Evolutionary conservation across 495 filamentous ascomycete genomes (phyloP), one percentile per base, ranked within the genome.

Genomic region (Melanomma pulvis-pyrius): DNA sequence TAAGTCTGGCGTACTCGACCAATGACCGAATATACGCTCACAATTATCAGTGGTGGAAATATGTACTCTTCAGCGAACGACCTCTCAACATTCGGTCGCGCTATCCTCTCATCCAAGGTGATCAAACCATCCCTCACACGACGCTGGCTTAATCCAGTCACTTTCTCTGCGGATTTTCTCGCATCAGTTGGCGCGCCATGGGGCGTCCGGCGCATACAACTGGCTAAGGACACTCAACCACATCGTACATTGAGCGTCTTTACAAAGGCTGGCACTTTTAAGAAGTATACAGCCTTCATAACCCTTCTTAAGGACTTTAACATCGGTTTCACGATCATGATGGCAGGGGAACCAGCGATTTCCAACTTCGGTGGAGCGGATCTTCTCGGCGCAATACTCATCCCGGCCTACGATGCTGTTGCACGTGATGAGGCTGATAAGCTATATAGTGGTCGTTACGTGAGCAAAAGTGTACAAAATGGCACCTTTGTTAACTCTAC

Each of bases 131-230:
- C 60, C 19, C 34, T 51, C 8, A 74, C 64, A 15, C 55, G 71
- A 1, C 54, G 61, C 24, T 74, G 70, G 73, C 67, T 74, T 22
- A 73, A 73, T 30, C 73, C 73, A 13, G 59, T 68, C 5, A 51
- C 54, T n/a, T 62, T 60, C 58, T 68, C 67, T 1, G 59, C 64
- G 17, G 55, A 55, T 19, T n/a, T 69, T 5, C 24, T 29, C 21
- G 44, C 39, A 17, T 46, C 41, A 11, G 51, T 74, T 30, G 73
- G 73, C 17, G 62, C 57, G 30, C 59, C 59, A 39, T 62, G 59
- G 59, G 59, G 59, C 12, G 28, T 66, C 26, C 54, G 63, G 22
- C 47, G 54, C 28, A 62, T 62, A 5, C 59, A 54, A 12, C 48
- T 50, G 9, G 55, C 24, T 19, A 48, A 26, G 29, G 55, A 36